phyloP scores from a whole-genome alignment of 176 grass and related monocot genomes.

The Themeda triandra region DNA sequence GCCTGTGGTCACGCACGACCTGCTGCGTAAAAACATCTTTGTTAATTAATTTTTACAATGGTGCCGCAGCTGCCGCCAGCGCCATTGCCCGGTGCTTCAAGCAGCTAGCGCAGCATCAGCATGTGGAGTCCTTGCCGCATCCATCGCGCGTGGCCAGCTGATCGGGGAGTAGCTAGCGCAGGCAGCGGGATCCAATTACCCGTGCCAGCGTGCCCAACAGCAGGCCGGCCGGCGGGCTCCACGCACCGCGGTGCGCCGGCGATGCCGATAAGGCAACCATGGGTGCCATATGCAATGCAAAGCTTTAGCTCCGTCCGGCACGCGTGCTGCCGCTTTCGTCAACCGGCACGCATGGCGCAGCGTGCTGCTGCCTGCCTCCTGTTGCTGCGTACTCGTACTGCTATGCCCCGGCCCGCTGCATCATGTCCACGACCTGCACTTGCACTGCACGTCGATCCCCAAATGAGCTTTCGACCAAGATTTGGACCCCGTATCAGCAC shows the following conservation, averaged over 20 bases:
- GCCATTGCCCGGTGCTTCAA: too few species aligned
- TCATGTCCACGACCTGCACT: too few species aligned
- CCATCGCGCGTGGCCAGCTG: too few species aligned
- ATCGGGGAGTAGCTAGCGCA: too few species aligned
- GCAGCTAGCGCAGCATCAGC: too few species aligned
- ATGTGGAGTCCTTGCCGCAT: too few species aligned
- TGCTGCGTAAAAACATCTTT: too few species aligned
- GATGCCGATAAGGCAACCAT: background rate
- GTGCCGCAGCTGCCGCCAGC: too few species aligned
- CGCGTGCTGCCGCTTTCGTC: background rate
- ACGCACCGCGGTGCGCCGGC: background rate
- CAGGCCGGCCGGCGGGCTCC: background rate
- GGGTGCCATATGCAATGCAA: background rate
- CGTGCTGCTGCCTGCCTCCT: background rate
- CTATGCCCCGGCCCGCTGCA: too few species aligned
- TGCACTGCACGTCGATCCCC: too few species aligned
- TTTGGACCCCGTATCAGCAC: background rate
- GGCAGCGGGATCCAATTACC: background rate
- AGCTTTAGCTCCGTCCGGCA: background rate
- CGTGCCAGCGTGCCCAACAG: background rate
- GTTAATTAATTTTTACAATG: too few species aligned
- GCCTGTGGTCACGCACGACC: background rate
- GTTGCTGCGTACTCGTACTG: background rate
- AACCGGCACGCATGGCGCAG: background rate
- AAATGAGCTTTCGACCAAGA: slow-evolving; percentile 27